Evolutionary conservation across 23 red algal genomes (phyloP), one percentile per base, ranked within the genome.

Genomic region (Cyanidioschyzon merolae): DNA sequence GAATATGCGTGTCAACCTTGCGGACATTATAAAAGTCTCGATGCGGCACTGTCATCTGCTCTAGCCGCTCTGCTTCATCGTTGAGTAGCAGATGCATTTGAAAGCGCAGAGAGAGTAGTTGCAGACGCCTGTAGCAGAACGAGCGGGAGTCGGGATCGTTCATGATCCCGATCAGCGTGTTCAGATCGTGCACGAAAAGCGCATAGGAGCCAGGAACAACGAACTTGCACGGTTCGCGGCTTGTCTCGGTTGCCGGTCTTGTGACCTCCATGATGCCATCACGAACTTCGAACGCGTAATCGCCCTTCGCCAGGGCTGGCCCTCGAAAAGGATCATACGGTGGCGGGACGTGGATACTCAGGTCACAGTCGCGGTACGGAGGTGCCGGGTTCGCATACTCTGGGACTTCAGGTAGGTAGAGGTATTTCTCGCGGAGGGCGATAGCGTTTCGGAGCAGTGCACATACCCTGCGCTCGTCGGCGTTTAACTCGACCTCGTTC

Each of bases 11-110:
- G 63, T 96, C 92, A 7, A 96, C 92, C 68, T 96, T 96, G 41
- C 83, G 57, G 30, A 90, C 87, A 41, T 96, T 96, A 75, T 90
- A 96, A 84, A 96, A 90, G 58, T 96, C 92, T 34, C 92, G 87
- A 59, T 96, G 92, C 41, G 92, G 92, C 25, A 90, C 87, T 37
- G 83, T 76, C 68, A 82, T 90, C 80, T 96, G 76, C 39, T 86
- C 83, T 25, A 77, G 31, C 57, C 63, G 58, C 25, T 86, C 83
- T n/a, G 59, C 71, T 31, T 80, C 83, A 2, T 67, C 50, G 77
- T 86, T 86, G 15, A 86, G 83, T 2, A 86, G 58, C 39, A 58
- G 37, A 51, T 84, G 75, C 71, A 58, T 76, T 25, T 77, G 81
- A 32, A 59, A 58, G 37, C 50, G 45, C 7, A 38, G 7, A 39